Percentiles rank a stretch among this genome's conserved stretches.
These are phyloP conservation scores for Scedosporium minutisporum DNA, from an alignment of 2,329 filamentous ascomycete genomes.

Conservation along the genomic window DNA sequence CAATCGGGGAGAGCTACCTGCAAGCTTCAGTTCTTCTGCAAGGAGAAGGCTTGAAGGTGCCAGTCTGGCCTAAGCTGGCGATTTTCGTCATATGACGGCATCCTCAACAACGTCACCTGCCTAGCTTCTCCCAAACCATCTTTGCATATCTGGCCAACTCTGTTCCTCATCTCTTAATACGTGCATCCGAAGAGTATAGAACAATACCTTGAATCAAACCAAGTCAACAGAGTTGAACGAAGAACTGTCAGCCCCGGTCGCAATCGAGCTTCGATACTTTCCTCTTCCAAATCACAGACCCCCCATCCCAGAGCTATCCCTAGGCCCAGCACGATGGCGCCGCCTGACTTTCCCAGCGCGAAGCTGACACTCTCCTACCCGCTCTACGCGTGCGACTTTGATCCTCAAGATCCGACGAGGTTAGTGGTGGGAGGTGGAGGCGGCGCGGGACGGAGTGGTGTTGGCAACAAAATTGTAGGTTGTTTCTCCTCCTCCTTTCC, in stretches of 20 bases:
- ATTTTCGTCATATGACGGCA: neutral
- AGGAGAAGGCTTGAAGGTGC: neutral
- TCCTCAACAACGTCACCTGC: neutral
- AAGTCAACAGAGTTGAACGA: neutral
- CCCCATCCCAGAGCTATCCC: neutral
- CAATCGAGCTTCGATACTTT: too few species aligned
- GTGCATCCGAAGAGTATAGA: neutral
- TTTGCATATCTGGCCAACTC: neutral
- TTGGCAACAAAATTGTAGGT: slow-evolving; percentile 77
- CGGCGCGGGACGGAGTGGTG: slow-evolving; percentile 69
- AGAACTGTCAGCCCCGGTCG: too few species aligned
- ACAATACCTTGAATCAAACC: neutral
- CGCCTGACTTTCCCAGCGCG: slow-evolving; percentile 34
- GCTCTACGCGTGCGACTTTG: slow-evolving; percentile 80
- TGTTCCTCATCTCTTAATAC: neutral
- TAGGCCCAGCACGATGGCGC: slow-evolving; percentile 20
- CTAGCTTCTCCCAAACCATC: neutral
- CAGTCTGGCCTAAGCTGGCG: neutral
- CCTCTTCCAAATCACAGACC: neutral
- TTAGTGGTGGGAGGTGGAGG: slow-evolving; percentile 82
- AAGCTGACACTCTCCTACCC: slow-evolving; percentile 70
- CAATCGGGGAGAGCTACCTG: neutral
- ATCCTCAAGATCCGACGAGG: slow-evolving; percentile 65
- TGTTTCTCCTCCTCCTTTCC: neutral
- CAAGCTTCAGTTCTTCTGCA: neutral